These are phyloP conservation scores for Colletotrichum tropicicola DNA, from an alignment of 2,329 filamentous ascomycete genomes.

Conservation along the genomic window DNA sequence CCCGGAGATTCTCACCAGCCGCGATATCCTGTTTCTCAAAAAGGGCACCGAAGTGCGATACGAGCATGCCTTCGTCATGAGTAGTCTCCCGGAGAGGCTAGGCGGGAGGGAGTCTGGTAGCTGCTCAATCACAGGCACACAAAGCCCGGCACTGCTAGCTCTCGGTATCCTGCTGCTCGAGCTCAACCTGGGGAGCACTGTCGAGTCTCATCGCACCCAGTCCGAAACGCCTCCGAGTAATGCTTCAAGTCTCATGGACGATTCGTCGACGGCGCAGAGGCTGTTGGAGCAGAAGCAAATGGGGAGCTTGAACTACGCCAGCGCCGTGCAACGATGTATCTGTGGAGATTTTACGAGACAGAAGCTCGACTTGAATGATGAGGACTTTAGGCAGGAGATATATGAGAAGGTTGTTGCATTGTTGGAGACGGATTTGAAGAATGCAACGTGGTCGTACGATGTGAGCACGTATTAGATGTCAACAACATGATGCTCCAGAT, in stretches of 20 bases:
- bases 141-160: conserved; percentile 20
- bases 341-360: conserved; percentile 5
- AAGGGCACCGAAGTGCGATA: not conserved
- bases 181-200: conserved; percentile 21
- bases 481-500: not conserved
- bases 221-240: not conserved
- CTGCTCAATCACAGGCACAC: not conserved
- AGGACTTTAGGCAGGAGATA: not conserved
- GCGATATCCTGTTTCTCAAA: conserved; percentile 29
- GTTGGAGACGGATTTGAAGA: not conserved
- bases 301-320: conserved; percentile 30
- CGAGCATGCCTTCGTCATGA: conserved; percentile 17
- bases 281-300: not conserved
- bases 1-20: not conserved
- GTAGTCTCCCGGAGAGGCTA: not conserved
- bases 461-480: not conserved
- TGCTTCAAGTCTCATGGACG: not conserved
- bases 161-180: conserved; percentile 35
- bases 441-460: not conserved
- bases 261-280: not conserved
- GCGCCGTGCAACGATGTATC: conserved; percentile 32
- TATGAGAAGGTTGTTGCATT: not conserved
- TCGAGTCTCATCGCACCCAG: not conserved
- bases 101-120: not conserved
- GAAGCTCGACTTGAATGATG: not conserved